Base-by-base conservation (phyloP, 2,329 filamentous ascomycete species). In the Chrysoporthe cubensis region DNA sequence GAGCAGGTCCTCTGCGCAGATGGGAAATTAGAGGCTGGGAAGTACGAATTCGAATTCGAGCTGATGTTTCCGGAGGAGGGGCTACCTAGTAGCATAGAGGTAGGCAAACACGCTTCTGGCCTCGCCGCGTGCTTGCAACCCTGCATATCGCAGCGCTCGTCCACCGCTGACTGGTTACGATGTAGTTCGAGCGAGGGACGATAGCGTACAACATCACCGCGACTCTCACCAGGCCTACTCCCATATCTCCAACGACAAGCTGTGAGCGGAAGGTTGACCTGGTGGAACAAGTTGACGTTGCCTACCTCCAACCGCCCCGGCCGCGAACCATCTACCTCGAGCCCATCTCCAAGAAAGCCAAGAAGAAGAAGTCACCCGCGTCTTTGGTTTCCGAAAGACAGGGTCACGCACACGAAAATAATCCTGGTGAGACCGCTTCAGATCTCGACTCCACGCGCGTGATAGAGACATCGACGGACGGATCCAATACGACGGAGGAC, bases 71-170 rank as follows among this genome's bases (percentile, higher is more conserved):
- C 77, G 3, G 34, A 71, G 14, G 71, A 74, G 37, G 72, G 72
- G 5, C 80, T 96, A 68, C 92, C 92, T n/a, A 97, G 93, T 79
- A 97, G 95, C 78, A 95, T 99, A 75, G 94, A 97, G 80, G 95
- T 97, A 86, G 76, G 92, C 83, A 11, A 3, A 16, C 37, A 11
- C 40, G 60, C 54, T 56, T 14, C 7, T 32, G n/a, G 42, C 37
- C 43, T 52, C 14, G 14, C 14, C 40, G 14, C 26, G 13, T 21
- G 65, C 21, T 40, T 21, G 3, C n/a, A 48, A 26, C 16, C 16
- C 26, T 59, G 26, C 14, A 4, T 37, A 46, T 46, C 66, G 70
- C 61, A 69, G 66, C 1, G 18, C 18, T 32, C 18, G 5, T 8
- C 18, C 18, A 4, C 2, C 14, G 43, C 56, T 48, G 26, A 44